Percentiles rank a stretch among this genome's conserved stretches.
Evolutionary conservation across 768 basidiomycete genomes (phyloP).

Genomic region (Lentinula aciculospora): DNA sequence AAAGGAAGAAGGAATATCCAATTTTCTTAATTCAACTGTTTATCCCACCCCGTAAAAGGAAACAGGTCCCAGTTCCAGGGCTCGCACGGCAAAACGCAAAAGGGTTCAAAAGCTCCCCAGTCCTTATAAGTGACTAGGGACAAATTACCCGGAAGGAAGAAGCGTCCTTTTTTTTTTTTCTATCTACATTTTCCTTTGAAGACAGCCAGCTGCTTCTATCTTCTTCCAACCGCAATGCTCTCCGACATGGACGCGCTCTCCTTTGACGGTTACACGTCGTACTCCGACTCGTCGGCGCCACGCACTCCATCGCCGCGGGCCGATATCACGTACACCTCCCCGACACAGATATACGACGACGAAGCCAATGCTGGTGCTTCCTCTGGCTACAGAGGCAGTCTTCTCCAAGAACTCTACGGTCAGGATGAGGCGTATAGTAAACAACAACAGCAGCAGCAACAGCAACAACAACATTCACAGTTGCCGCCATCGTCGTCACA

Average conservation of each 20-base stretch:
- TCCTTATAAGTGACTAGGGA: not conserved
- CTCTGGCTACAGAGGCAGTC: constrained; percentile 40
- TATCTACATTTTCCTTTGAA: not conserved
- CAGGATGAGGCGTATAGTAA: constrained; percentile 21
- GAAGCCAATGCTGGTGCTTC: constrained; percentile 32
- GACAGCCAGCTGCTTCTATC: not conserved
- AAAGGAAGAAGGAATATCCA: not conserved
- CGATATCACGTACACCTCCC: constrained; percentile 26
- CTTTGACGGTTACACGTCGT: constrained; percentile 61
- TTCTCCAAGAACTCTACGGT: constrained; percentile 65
- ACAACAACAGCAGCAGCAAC: constrained; percentile 26
- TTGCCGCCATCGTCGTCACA: constrained; percentile 37
- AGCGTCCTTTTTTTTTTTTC: not conserved
- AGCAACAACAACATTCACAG: constrained; percentile 28
- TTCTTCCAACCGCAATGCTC: not conserved
- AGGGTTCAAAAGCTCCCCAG: not conserved
- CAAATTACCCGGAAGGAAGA: not conserved
- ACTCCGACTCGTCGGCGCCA: constrained; percentile 64
- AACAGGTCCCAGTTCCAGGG: not conserved
- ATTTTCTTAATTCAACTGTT: not conserved
- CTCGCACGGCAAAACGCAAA: not conserved
- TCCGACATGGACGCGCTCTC: constrained; percentile 34
- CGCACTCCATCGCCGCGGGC: constrained; percentile 66
- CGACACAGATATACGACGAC: constrained; percentile 29
- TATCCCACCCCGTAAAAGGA: not conserved